Conservation (phyloP, 2,329 filamentous ascomycete species). For the Akanthomyces muscarius region DNA sequence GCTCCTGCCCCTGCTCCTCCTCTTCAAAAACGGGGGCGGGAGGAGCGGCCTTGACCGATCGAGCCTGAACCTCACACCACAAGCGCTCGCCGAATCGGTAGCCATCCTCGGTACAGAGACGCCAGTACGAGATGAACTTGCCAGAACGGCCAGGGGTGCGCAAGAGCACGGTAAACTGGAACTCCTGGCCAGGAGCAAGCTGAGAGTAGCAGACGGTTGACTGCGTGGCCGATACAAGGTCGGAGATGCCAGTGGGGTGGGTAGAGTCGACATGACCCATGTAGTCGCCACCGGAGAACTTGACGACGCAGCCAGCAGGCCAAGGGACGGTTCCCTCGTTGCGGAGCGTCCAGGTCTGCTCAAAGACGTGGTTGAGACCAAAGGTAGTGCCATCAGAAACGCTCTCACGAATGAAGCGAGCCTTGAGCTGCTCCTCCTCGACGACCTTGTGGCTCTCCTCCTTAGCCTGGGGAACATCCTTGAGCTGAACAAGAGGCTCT, state of each 20-base stretch:
- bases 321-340: conserved; percentile 77
- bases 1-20: conserved; percentile 25
- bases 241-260: conserved; percentile 71
- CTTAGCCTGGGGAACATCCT: conserved; percentile 17
- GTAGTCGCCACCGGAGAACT: conserved; percentile 89
- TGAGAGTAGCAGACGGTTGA: conserved; percentile 70
- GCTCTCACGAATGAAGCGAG: conserved; percentile 72
- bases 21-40: conserved; percentile 25
- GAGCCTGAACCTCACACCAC: conserved; percentile 87
- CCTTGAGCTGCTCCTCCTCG: conserved; percentile 36
- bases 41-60: conserved; percentile 35
- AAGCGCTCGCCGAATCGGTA: conserved; percentile 85
- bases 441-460: conserved; percentile 25
- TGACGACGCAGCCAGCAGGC: conserved; percentile 86
- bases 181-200: conserved; percentile 69
- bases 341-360: conserved; percentile 86
- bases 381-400: conserved; percentile 74
- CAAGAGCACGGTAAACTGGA: conserved; percentile 78
- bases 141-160: conserved; percentile 74
- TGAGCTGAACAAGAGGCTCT: conserved; percentile 14
- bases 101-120: conserved; percentile 76
- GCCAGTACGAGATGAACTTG: conserved; percentile 92
- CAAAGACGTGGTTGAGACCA: conserved; percentile 67
- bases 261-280: conserved; percentile 88
- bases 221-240: conserved; percentile 75